Base-by-base conservation (phyloP, 2,329 filamentous ascomycete genomes). In the Diplodia seriata region DNA sequence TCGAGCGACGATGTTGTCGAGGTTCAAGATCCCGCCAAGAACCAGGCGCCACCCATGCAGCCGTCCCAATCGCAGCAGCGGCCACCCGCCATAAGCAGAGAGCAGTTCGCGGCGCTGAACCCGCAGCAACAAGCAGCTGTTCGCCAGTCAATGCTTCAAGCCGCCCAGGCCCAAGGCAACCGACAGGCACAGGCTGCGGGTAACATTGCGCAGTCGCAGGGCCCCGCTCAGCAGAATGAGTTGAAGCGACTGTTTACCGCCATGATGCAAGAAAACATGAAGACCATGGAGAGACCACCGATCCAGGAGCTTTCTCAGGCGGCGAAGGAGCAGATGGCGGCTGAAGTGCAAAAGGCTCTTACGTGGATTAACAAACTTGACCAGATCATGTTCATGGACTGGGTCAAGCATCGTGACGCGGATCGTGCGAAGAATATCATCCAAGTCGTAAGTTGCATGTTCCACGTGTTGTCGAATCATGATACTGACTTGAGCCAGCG, bases 1-100 rank as follows among this genome's bases (percentile, higher is more conserved):
- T 47, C 66, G 11, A 80, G 76, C 64, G 81, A 83, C 26, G 82
- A 84, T 70, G 73, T 78, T 15, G 70, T 76, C 26, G 81, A 83
- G 64, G 76, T 78, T 50, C 74, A 74, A 12, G 79, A 74, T 61
- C 74, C 69, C 67, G 80, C 68, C 66, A 69, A 51, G 47, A 74
- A 78, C 14, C 79, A 79, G 70, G 76, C 79, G 15, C 73, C 75
- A 15, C 69, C 74, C 23, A 79, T 78, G 77, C 73, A 75, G 18
- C 72, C 74, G 6, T 74, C 76, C 4, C 73, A 71, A 55, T 76
- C 77, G 56, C 74, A 77, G 55, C 73, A 74, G 62, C 74, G 73
- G 15, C 67, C 53, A 7, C 75, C 76, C 40, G 69, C 76, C 8
- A 76, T 76, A 1, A 74, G 73, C 31, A 74, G 77, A 68, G 68